Evolutionary conservation across 2,329 filamentous ascomycete species (phyloP).

Genomic region (Scedosporium minutisporum): DNA sequence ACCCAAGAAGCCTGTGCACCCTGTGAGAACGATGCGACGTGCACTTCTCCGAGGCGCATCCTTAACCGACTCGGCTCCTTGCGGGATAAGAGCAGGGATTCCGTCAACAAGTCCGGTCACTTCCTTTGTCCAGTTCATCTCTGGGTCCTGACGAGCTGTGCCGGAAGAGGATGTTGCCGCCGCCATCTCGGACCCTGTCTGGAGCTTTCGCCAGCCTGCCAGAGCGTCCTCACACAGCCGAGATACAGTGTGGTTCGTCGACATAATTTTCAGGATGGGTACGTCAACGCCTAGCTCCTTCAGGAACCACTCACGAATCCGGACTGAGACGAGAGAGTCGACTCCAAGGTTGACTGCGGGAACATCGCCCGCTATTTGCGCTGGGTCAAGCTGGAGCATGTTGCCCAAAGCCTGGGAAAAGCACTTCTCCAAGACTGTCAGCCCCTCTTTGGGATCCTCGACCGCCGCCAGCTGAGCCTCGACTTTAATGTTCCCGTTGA

Average conservation of each 20-base stretch:
- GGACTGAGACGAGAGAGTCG: constrained; percentile 20
- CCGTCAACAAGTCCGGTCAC: no score
- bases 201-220: no score
- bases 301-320: constrained; percentile 37
- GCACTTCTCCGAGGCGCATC: constrained; percentile 4
- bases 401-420: constrained; percentile 12
- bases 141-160: no score
- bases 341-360: constrained; percentile 17
- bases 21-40: constrained; percentile 23
- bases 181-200: no score
- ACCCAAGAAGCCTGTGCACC: constrained; percentile 31
- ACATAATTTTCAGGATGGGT: constrained; percentile 28
- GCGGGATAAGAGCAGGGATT: no score
- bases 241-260: no score
- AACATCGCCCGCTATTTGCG: constrained; percentile 6
- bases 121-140: no score
- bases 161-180: no score
- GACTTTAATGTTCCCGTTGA: neutral
- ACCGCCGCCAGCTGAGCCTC: constrained; percentile 8
- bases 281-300: constrained; percentile 32
- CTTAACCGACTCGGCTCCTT: no score
- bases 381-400: constrained; percentile 11
- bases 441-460: constrained; percentile 7
- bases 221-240: no score
- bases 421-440: constrained; percentile 5